Evolutionary conservation across 768 basidiomycete genomes (phyloP), one percentile per base, ranked within the genome.

Genomic region (Panaeolus papilionaceus): DNA sequence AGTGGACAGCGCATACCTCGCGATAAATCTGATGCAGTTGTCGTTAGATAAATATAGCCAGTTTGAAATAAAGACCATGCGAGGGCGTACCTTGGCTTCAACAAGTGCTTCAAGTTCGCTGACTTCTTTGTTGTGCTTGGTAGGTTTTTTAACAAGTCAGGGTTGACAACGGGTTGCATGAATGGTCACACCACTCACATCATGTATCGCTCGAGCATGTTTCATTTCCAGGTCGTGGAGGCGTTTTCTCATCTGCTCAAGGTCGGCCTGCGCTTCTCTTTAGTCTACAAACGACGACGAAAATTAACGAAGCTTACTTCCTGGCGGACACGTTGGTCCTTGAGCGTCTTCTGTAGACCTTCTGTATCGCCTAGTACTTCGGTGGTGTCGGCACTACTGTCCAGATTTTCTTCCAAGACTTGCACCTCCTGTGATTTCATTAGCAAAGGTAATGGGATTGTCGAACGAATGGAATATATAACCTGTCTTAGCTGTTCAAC

Each of bases 91-190:
- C 88, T 98, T 98, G 64, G 93, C 87, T 76, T 99, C 97, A n/a
- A 98, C 90, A 47, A 99, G 83, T 44, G 91, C 86, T 78, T 99
- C 97, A 20, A 98, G 85, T 75, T 98, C 96, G 64, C 90, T 88
- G 63, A 99, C 92, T 80, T 98, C 95, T 73, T 95, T 93, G 79
- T 94, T 92, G 68, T 96, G 85, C 94, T 96, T 71, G 47, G 69
- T 26, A 62, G 40, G 61, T 64, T n/a, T n/a, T 54, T 70, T 54
- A 12, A 39, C 2, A 38, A 51, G 28, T 54, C 47, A 51, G n/a
- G 28, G 23, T 61, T 23, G 38, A n/a, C 44, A 18, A 66, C 38
- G 44, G 18, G 20, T 63, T 38, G 42, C 40, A 62, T 26, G 16
- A 6, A 23, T 23, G 23, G 23, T 23, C 23, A 23, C 6, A 14